Evolutionary conservation across 495 filamentous ascomycete genomes (phyloP).

Genomic region (Aspergillus taichungensis): DNA sequence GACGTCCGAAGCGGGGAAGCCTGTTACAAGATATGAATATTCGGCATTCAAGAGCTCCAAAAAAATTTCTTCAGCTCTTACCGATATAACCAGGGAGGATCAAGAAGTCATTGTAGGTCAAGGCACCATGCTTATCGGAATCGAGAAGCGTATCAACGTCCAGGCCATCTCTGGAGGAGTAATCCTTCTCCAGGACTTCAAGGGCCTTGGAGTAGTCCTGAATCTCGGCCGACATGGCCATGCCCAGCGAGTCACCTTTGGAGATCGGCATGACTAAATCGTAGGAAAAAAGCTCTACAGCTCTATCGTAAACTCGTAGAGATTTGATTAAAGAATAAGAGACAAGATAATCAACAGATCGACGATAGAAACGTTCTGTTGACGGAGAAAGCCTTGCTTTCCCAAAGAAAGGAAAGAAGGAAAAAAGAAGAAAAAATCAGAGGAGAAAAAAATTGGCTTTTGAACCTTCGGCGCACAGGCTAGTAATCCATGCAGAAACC

Average conservation of each 20-base stretch:
- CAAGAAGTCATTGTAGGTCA: conserved; percentile 78
- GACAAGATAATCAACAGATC: conserved; percentile 36
- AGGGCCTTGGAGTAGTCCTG: conserved; percentile 59
- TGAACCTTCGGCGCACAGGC: conserved; percentile 15
- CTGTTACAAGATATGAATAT: conserved; percentile 40
- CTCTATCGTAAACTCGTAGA: conserved; percentile 18
- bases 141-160: conserved; percentile 74
- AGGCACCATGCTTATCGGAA: conserved; percentile 75
- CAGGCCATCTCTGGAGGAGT: conserved; percentile 71
- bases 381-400: conserved; percentile 47
- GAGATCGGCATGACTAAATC: conserved; percentile 55
- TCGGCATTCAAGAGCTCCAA: conserved; percentile 33
- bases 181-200: conserved; percentile 66
- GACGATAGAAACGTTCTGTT: conserved; percentile 37
- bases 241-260: conserved; percentile 49
- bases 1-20: conserved; percentile 87
- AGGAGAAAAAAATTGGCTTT: conserved; percentile 30
- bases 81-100: conserved; percentile 59
- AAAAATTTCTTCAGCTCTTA: conserved; percentile 25
- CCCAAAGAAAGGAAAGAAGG: conserved; percentile 47
- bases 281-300: conserved; percentile 17
- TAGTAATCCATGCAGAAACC: conserved; percentile 7
- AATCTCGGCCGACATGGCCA: conserved; percentile 38
- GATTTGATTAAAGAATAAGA: conserved; percentile 7
- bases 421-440: conserved; percentile 37